Conservation (phyloP, 2,329 filamentous ascomycete genomes). For the Claviceps fusiformis region DNA sequence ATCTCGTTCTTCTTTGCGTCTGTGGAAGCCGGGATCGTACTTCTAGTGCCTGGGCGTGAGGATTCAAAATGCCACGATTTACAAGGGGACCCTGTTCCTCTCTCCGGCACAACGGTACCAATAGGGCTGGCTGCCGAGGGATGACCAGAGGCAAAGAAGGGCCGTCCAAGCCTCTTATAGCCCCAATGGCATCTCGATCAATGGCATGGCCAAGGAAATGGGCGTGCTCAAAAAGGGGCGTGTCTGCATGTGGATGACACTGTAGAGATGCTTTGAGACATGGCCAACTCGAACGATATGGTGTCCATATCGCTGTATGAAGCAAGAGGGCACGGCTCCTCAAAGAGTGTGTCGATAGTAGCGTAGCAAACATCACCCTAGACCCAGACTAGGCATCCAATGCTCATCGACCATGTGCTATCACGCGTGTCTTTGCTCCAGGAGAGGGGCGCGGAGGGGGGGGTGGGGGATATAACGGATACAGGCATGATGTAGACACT, state of each 20-base stretch:
- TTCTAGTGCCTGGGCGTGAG: slow-evolving; percentile 3
- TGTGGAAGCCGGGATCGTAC: slow-evolving; percentile 13
- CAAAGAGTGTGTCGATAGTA: slow-evolving; percentile 4
- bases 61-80: slow-evolving; percentile 6
- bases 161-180: not conserved
- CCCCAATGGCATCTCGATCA: not conserved
- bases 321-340: not conserved
- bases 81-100: slow-evolving; percentile 8
- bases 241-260: not conserved
- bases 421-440: not conserved
- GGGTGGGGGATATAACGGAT: not conserved
- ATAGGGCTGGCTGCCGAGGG: not conserved
- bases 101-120: not conserved
- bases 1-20: slow-evolving; percentile 22
- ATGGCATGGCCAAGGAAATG: not conserved
- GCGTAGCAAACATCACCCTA: not conserved
- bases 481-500: not conserved
- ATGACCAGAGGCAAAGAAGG: not conserved
- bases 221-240: not conserved
- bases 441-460: no score
- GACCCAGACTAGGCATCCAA: not conserved
- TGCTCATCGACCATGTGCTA: not conserved
- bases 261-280: not conserved
- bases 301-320: not conserved
- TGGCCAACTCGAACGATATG: not conserved